Evolutionary conservation across 768 basidiomycete species (phyloP), one percentile per base, ranked within the genome.

Genomic region (Lentinula raphanica): DNA sequence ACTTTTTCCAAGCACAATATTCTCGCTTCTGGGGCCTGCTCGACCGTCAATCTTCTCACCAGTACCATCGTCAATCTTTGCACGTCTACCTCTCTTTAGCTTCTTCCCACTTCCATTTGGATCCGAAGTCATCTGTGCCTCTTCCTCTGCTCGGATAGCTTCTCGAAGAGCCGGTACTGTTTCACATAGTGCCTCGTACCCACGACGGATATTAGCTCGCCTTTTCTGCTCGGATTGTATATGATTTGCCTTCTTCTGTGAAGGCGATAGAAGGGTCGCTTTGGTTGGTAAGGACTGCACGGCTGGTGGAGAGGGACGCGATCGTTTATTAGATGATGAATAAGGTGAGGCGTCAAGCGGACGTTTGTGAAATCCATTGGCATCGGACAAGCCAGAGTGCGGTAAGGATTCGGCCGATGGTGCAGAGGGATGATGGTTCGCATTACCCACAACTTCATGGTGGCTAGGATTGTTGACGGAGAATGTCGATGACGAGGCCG

Each of bases 151-250:
- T 49, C 79, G 74, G 39, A 93, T 90, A 0, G 92, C 92, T 63
- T 91, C 92, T 17, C 86, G 73, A 36, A 97, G 76, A 2, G 90
- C 77, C 9, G 94, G 94, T 0, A 97, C 87, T 27, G 84, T 83
- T 25, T 87, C 87, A 65, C 93, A 94, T 0, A 97, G 77, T 6
- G 88, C 85, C 64, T 95, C 94, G 68, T 96, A 96, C 11, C 93
- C 94, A 38, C 86, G 74, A 11, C 92, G 80, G 53, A 97, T 96
- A 65, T 94, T 94, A 13, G 92, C 92, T 31, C 94, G 84, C 25
- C 94, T 86, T 70, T 95, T 95, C 75, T 96, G 93, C 74, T 97
- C 94, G 2, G 87, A 90, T 64, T 92, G 89, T 63, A 97, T 96
- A 67, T 97, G 94, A 65, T 95, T 95, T 39, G 88, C 88, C 68